Evolutionary conservation across 169 alveolate genomes (phyloP).

Genomic region (Theileria equi): DNA sequence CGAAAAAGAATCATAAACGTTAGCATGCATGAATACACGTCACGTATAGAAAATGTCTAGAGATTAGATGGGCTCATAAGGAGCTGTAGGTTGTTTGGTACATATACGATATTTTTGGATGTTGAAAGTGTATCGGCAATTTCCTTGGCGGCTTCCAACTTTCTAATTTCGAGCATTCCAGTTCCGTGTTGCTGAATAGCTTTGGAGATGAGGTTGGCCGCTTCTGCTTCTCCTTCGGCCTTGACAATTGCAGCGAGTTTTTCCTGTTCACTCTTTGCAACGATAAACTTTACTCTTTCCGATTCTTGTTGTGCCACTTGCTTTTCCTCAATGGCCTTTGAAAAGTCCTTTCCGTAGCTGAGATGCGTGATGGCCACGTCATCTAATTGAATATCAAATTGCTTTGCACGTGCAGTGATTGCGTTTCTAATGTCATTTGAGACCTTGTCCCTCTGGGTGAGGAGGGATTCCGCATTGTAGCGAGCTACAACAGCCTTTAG

Average conservation of each 20-base stretch:
- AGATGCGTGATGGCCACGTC: constrained; percentile 96
- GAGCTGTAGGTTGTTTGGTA: constrained; percentile 71
- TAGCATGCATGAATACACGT: too few relatives aligned
- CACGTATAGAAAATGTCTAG: constrained; percentile 14
- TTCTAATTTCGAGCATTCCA: constrained; percentile 92
- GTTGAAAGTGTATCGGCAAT: constrained; percentile 90
- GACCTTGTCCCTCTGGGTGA: constrained; percentile 94
- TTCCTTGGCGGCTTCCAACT: constrained; percentile 95
- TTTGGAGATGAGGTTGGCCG: constrained; percentile 93
- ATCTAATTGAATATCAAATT: constrained; percentile 91
- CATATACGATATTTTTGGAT: constrained; percentile 88
- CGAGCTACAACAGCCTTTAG: constrained; percentile 95
- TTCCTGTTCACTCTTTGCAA: constrained; percentile 92
- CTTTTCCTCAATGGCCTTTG: constrained; percentile 96
- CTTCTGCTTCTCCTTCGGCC: constrained; percentile 97
- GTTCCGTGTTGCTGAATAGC: constrained; percentile 93
- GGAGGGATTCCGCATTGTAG: constrained; percentile 92
- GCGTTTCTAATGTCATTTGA: constrained; percentile 88
- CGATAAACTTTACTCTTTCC: constrained; percentile 93
- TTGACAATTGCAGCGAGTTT: constrained; percentile 92
- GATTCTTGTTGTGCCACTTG: constrained; percentile 98
- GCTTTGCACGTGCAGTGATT: constrained; percentile 89
- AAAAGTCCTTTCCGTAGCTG: constrained; percentile 94
- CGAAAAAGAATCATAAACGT: too few relatives aligned
- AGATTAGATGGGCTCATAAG: constrained; percentile 54